These are phyloP conservation scores for Ceratocystis diversiconidia DNA, from an alignment of 2,329 filamentous ascomycete genomes.

Conservation along the genomic window DNA sequence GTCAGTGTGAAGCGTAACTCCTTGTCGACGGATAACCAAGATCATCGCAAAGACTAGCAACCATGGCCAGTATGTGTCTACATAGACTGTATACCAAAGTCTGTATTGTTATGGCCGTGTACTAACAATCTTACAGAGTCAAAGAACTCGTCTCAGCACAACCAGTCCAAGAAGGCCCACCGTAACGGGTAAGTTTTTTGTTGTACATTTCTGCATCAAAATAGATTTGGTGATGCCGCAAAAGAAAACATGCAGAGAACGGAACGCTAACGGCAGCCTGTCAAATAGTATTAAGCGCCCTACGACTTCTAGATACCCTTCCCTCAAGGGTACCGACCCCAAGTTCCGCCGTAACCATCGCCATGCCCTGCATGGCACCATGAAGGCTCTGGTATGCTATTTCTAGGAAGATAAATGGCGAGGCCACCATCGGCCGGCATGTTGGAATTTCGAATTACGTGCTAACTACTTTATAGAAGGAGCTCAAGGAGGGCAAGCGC, in stretches of 20 bases:
- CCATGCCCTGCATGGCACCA: conserved; percentile 98
- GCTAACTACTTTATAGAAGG: conserved; percentile 55
- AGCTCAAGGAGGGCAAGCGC: conserved; percentile 91
- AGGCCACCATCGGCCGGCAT: neutral
- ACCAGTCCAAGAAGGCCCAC: conserved; percentile 97
- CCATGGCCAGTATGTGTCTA: conserved; percentile 30
- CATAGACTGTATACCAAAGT: neutral
- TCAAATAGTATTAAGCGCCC: conserved; percentile 96
- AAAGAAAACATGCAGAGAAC: neutral
- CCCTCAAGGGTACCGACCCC: conserved; percentile 94
- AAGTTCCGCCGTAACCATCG: conserved; percentile 99
- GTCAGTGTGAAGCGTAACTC: conserved; percentile 22
- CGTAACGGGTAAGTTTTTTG: conserved; percentile 62
- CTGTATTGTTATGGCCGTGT: neutral
- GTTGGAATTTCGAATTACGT: neutral
- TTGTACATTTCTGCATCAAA: too few species aligned
- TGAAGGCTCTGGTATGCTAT: conserved; percentile 80
- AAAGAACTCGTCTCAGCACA: conserved; percentile 99
- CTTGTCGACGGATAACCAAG: conserved; percentile 20
- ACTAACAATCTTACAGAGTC: conserved; percentile 51
- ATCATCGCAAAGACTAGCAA: conserved; percentile 24
- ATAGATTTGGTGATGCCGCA: neutral
- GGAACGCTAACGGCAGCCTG: neutral
- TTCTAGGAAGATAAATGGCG: neutral
- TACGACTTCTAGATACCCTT: conserved; percentile 97